A percentile compares a stretch with the other conserved stretches of the same genome.
These are phyloP conservation scores for Aegilops speltoides DNA, from an alignment of 176 grass and related monocot genomes.

Conservation along the genomic window DNA sequence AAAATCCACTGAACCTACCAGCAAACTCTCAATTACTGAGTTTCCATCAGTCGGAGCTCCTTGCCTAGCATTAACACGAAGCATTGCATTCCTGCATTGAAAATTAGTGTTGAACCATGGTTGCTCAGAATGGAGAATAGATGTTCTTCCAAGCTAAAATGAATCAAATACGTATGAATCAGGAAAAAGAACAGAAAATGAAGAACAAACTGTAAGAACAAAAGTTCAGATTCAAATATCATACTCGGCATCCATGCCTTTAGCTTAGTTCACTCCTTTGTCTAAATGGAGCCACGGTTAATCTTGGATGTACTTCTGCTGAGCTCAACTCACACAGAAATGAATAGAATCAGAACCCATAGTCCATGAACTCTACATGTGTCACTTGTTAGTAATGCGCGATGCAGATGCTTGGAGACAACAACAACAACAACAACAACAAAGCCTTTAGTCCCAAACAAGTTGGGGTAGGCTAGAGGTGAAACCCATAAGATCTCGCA, in stretches of 20 bases:
- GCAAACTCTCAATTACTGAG: slow-evolving; percentile 77
- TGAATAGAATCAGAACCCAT: not conserved
- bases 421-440: no score
- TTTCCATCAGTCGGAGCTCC: slow-evolving; percentile 86
- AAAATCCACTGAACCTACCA: slow-evolving; percentile 46
- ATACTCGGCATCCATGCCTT: not conserved
- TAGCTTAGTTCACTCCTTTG: not conserved
- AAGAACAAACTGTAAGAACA: not conserved
- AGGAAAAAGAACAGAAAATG: not conserved
- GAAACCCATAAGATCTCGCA: no score
- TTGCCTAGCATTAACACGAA: slow-evolving; percentile 92
- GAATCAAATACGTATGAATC: slow-evolving; percentile 4
- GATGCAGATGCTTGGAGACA: not conserved
- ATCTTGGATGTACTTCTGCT: slow-evolving; percentile 12
- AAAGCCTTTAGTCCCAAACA: no score
- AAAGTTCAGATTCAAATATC: not conserved
- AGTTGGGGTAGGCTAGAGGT: no score
- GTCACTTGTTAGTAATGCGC: not conserved
- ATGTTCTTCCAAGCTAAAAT: slow-evolving; percentile 20
- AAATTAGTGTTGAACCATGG: slow-evolving; percentile 33
- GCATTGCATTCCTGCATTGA: slow-evolving; percentile 81
- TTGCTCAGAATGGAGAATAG: slow-evolving; percentile 19
- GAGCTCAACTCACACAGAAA: slow-evolving; percentile 2
- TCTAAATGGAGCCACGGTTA: not conserved
- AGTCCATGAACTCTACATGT: slow-evolving; percentile 7